Conservation (phyloP, 805 yeast species). For the Myxozyma kluyveri region DNA sequence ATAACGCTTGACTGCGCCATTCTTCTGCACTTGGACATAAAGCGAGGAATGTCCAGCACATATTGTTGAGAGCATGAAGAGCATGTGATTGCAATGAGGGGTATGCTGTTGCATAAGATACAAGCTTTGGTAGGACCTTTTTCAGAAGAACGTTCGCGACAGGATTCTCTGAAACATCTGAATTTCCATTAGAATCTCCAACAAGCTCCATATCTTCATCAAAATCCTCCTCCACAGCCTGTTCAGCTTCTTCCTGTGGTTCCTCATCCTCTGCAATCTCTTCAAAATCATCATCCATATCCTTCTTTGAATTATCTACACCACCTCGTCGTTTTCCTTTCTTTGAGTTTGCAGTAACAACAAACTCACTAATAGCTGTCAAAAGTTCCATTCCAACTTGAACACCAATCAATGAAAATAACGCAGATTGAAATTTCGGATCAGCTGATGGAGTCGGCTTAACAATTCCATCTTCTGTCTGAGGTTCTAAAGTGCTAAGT, state of each 20-base stretch:
- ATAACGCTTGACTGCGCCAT: constrained; percentile 41
- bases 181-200: constrained; percentile 4
- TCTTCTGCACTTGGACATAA: constrained; percentile 38
- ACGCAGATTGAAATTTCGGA: constrained; percentile 38
- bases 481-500: constrained; percentile 1
- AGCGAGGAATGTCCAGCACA: constrained; percentile 55
- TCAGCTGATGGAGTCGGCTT: constrained; percentile 2
- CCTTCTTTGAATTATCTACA: constrained; percentile 22
- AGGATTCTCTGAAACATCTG: constrained; percentile 7
- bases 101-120: constrained; percentile 38
- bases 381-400: constrained; percentile 74
- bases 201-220: constrained; percentile 24
- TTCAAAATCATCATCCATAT: constrained; percentile 30
- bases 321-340: constrained; percentile 3
- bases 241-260: constrained; percentile 3
- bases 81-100: constrained; percentile 55
- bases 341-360: constrained; percentile 36
- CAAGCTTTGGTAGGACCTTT: constrained; percentile 17
- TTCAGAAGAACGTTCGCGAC: constrained; percentile 26
- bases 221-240: constrained; percentile 20
- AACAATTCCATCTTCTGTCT: constrained; percentile 2
- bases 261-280: constrained; percentile 10
- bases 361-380: constrained; percentile 66
- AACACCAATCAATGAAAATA: constrained; percentile 56
- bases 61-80: constrained; percentile 67